phyloP scores from a whole-genome alignment of 2,329 filamentous ascomycete genomes.

The Zasmidium angulare region DNA sequence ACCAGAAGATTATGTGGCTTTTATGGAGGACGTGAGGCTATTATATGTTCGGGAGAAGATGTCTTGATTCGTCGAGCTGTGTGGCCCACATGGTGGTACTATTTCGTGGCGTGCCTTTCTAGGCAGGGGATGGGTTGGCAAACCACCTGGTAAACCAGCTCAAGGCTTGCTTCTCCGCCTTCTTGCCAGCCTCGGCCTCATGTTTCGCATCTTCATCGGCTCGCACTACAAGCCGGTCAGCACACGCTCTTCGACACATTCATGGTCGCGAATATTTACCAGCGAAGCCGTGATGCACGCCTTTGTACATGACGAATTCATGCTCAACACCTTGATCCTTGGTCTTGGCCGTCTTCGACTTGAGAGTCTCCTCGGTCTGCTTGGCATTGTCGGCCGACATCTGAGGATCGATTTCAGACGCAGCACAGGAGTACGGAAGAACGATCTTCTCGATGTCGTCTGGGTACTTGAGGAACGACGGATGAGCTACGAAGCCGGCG shows the following conservation, averaged over 20 bases:
- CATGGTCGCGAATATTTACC: constrained; percentile 12
- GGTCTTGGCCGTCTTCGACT: constrained; percentile 35
- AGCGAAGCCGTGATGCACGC: constrained; percentile 40
- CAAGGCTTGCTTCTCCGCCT: constrained; percentile 40
- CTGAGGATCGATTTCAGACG: constrained; percentile 31
- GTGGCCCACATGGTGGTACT: too few relatives aligned
- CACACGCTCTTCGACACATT: not conserved
- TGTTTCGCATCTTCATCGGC: constrained; percentile 36
- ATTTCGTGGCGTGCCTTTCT: not conserved
- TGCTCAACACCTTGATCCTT: constrained; percentile 36
- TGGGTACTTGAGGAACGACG: constrained; percentile 35
- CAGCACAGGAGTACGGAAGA: constrained; percentile 37
- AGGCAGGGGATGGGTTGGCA: constrained; percentile 8
- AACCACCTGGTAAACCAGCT: constrained; percentile 41
- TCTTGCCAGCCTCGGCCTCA: constrained; percentile 35
- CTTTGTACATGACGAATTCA: constrained; percentile 40
- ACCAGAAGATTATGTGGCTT: constrained; percentile 18
- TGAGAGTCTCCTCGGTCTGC: constrained; percentile 34
- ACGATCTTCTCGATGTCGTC: constrained; percentile 36
- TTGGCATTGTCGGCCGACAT: constrained; percentile 34
- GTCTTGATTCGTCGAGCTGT: too few relatives aligned
- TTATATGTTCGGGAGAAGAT: constrained; percentile 27
- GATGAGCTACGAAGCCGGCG: constrained; percentile 38
- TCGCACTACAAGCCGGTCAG: constrained; percentile 13
- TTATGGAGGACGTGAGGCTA: constrained; percentile 21